phyloP scores from a whole-genome alignment of 345 rosid species.

The Leavenworthia alabamica region DNA sequence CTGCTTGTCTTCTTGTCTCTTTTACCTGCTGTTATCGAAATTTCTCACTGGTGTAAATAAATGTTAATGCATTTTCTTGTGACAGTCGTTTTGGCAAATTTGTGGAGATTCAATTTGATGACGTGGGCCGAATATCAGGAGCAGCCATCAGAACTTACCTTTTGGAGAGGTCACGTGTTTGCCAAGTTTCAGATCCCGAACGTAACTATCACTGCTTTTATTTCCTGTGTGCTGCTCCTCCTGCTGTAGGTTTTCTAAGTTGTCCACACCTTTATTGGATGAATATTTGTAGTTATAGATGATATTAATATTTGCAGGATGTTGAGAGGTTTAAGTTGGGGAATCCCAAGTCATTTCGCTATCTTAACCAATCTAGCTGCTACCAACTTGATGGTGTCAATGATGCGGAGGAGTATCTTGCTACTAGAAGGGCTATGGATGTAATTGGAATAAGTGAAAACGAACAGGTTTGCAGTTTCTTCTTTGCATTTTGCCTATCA shows the following conservation, averaged over 20 bases:
- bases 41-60: neutral
- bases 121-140: conserved; percentile 74
- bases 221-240: conserved; percentile 86
- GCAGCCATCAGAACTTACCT: conserved; percentile 95
- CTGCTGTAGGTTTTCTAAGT: conserved; percentile 40
- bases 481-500: conserved; percentile 3
- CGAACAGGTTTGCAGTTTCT: conserved; percentile 59
- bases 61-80: conserved; percentile 14
- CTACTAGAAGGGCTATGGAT: conserved; percentile 83
- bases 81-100: conserved; percentile 93
- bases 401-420: conserved; percentile 69
- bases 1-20: conserved; percentile 8
- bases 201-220: conserved; percentile 95
- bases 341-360: conserved; percentile 77
- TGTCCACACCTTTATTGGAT: neutral
- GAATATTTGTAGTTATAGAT: conserved; percentile 15
- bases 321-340: conserved; percentile 76
- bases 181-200: conserved; percentile 89
- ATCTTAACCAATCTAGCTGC: conserved; percentile 90
- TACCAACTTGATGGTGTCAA: conserved; percentile 61
- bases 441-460: conserved; percentile 67
- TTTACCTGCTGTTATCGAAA: neutral
- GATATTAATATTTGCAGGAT: conserved; percentile 44
- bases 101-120: conserved; percentile 86
- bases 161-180: conserved; percentile 92